Evolutionary conservation across 768 basidiomycete genomes (phyloP), one percentile per base, ranked within the genome.

Genomic region (Boletus fagicola): DNA sequence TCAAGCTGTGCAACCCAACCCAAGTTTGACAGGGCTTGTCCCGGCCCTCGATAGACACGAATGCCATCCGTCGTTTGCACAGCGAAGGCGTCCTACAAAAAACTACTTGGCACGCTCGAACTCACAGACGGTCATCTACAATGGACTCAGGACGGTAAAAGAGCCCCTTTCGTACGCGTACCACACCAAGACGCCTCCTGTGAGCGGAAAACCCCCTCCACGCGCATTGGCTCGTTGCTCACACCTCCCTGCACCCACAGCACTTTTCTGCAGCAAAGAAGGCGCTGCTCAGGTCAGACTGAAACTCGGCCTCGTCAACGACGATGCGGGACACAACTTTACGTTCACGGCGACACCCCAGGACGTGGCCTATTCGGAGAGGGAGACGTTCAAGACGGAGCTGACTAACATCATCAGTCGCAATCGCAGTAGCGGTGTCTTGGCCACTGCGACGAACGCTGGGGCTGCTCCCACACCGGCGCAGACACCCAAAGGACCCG

Each of bases 11-110:
- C 24, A 28, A 5, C n/a, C n/a, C 24, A 38, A 24, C 31, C 33
- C 12, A 49, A 16, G 15, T 18, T 12, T 2, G 24, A 38, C 49
- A 28, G 38, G 26, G 49, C 49, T 50, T 39, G 36, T 51, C 38
- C 49, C 22, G 49, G 22, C 8, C 49, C 22, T 49, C 20, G 33
- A 31, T 5, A 26, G 24, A 49, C 43, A 5, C 22, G 31, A 66
- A 87, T 88, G 86, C 82, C 85, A 79, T 76, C 83, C 72, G 77
- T 78, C 72, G 77, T 83, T 69, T 86, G 83, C 76, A 82, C 84
- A 68, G 90, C 88, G 54, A 85, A 83, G 74, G 87, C 88, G 62
- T 83, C 85, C 58, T 94, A 88, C 84, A 94, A 94, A 76, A 95
- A 94, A 78, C 72, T 80, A 50, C 71, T 80, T 16, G 93, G 92